Base-by-base conservation (phyloP, 495 filamentous ascomycete species). In the Lichina pygmaea region DNA sequence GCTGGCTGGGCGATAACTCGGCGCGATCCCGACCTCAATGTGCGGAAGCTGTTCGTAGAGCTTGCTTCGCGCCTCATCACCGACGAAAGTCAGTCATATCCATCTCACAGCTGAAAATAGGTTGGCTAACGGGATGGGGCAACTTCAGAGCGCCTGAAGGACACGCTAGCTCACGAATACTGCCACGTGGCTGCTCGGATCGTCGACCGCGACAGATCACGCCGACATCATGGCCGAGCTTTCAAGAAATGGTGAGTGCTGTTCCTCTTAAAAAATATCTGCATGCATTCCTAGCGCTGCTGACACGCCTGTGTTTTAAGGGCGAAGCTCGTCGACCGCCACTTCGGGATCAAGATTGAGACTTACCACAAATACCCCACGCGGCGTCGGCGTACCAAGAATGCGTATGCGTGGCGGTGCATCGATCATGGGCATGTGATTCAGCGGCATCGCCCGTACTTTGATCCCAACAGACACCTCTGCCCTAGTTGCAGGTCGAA, bases 121-220 rank as follows among this genome's bases (percentile, higher is more conserved):
- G 30, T 6, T 53, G 42, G 52, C 45, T 34, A 0, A 34, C 13
- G 3, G 3, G 33, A 24, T 24, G 2, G 24, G 24, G 24, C 24
- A 40, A n/a, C 30, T n/a, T 16, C 33, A 53, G 64, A 81, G 41
- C 73, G 84, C 16, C 66, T 97, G 16, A 63, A 85, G 42, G 92
- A 93, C 57, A 81, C 81, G 0, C 53, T 94, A 16, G 82, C 86
- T 3, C 89, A 97, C 58, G 89, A 97, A 51, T 97, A 84, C 64
- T 94, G 86, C 59, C 89, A 97, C 55, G 65, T 95, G 0, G 75
- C 81, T 33, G 86, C 80, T 53, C 91, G 79, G 58, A 83, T 94
- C 66, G 64, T 94, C 43, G 70, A 66, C 33, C 66, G 72, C 12
- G 60, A 79, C 17, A 66, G 65, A 16, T 70, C 70, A 33, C 68